phyloP scores from a whole-genome alignment of 1,139 yeast genomes.

The Geotrichum reessii region DNA sequence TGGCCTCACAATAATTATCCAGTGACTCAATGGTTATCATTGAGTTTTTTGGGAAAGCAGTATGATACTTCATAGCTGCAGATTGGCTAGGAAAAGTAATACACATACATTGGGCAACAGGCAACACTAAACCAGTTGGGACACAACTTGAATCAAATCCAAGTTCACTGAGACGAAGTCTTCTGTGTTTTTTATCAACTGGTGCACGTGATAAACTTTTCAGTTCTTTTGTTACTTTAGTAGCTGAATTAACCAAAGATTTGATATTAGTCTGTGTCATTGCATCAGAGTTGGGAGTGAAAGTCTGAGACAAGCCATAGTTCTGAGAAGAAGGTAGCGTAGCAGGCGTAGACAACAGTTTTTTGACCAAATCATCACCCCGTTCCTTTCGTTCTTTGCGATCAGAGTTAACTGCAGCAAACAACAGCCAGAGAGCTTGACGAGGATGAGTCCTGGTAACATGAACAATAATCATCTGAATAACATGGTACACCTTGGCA shows the following conservation, averaged over 20 bases:
- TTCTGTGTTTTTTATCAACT: slow-evolving; percentile 21
- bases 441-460: slow-evolving; percentile 66
- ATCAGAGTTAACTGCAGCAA: slow-evolving; percentile 69
- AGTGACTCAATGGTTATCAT: slow-evolving; percentile 49
- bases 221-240: slow-evolving; percentile 32
- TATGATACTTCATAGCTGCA: slow-evolving; percentile 41
- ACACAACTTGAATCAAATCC: slow-evolving; percentile 46
- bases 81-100: slow-evolving; percentile 53
- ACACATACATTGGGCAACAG: slow-evolving; percentile 69
- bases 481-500: slow-evolving; percentile 49
- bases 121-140: slow-evolving; percentile 72
- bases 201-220: slow-evolving; percentile 34
- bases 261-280: slow-evolving; percentile 7
- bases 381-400: slow-evolving; percentile 51
- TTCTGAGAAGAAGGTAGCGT: slow-evolving; percentile 5
- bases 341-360: slow-evolving; percentile 11
- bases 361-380: slow-evolving; percentile 43
- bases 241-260: slow-evolving; percentile 26
- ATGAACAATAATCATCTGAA: slow-evolving; percentile 51
- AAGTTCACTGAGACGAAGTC: slow-evolving; percentile 27
- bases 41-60: slow-evolving; percentile 51
- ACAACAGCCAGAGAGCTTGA: slow-evolving; percentile 78
- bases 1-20: slow-evolving; percentile 59
- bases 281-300: slow-evolving; percentile 16
- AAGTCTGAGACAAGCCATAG: slow-evolving; percentile 11